Conservation (phyloP, 108 stramenopile species). For the Conticribra weissflogii region DNA sequence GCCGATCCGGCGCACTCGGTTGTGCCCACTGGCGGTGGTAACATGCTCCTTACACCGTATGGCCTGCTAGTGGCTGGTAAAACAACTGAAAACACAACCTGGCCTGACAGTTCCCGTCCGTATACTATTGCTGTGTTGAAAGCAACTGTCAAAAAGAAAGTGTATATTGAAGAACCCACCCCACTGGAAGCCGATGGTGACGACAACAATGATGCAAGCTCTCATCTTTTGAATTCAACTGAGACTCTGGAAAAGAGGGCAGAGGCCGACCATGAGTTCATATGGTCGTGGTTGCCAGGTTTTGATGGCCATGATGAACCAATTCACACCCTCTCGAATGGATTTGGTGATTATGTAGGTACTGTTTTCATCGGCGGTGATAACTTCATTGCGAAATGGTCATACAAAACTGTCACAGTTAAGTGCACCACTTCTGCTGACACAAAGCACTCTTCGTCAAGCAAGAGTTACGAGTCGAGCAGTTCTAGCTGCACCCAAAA, state of each 20-base stretch:
- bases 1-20: conserved; percentile 84
- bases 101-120: conserved; percentile 71
- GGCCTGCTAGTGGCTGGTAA: conserved; percentile 89
- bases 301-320: conserved; percentile 91
- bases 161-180: conserved; percentile 19
- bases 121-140: conserved; percentile 87
- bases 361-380: conserved; percentile 92
- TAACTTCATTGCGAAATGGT: conserved; percentile 87
- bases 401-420: conserved; percentile 58
- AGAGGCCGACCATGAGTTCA: conserved; percentile 70
- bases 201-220: conserved; percentile 15
- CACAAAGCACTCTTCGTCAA: conserved; percentile 28
- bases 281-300: conserved; percentile 96
- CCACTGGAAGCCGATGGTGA: conserved; percentile 31
- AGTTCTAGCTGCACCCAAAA: conserved; percentile 46
- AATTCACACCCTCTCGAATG: conserved; percentile 86
- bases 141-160: conserved; percentile 69
- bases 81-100: conserved; percentile 66
- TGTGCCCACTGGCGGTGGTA: conserved; percentile 80
- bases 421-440: conserved; percentile 33
- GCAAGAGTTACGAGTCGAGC: conserved; percentile 21
- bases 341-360: conserved; percentile 78
- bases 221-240: conserved; percentile 24
- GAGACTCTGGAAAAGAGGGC: conserved; percentile 18
- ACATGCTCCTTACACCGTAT: conserved; percentile 88